Conservation (phyloP, 257 asterid species). For the Asclepias syriaca region DNA sequence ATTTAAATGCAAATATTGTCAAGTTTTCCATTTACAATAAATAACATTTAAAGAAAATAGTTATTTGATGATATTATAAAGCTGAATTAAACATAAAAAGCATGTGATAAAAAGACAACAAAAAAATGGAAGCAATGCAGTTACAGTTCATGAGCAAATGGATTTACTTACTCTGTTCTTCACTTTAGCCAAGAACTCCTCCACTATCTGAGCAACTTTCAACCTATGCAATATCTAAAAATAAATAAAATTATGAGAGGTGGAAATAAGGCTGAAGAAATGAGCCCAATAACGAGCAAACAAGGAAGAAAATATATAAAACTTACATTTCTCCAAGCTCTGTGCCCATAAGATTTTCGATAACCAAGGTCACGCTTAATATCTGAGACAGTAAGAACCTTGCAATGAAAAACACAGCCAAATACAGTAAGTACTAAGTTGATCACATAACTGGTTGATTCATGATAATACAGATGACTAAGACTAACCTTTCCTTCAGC, state of each 20-base stretch:
- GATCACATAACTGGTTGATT: conserved; percentile 15
- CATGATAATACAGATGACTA: conserved; percentile 26
- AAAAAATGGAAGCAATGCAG: background rate
- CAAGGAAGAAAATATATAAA: conserved; percentile 3
- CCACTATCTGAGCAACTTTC: conserved; percentile 68
- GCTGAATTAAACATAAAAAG: background rate
- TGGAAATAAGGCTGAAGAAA: background rate
- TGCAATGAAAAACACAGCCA: conserved; percentile 18
- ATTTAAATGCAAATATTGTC: background rate
- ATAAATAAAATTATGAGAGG: conserved; percentile 21
- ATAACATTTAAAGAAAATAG: background rate
- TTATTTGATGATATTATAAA: background rate
- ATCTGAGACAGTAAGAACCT: conserved; percentile 90
- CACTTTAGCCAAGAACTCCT: conserved; percentile 59
- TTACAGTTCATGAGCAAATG: background rate
- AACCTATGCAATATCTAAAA: conserved; percentile 69
- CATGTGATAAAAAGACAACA: background rate
- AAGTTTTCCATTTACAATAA: background rate
- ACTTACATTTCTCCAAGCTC: conserved; percentile 79
- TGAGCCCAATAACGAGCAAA: background rate
- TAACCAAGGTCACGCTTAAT: conserved; percentile 80
- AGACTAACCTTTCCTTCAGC: conserved; percentile 79
- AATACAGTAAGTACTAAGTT: conserved; percentile 15
- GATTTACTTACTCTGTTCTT: conserved; percentile 53
- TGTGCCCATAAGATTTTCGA: conserved; percentile 57